Base-by-base conservation (phyloP, 257 asterid species). In the Solanum stenotomum region DNA sequence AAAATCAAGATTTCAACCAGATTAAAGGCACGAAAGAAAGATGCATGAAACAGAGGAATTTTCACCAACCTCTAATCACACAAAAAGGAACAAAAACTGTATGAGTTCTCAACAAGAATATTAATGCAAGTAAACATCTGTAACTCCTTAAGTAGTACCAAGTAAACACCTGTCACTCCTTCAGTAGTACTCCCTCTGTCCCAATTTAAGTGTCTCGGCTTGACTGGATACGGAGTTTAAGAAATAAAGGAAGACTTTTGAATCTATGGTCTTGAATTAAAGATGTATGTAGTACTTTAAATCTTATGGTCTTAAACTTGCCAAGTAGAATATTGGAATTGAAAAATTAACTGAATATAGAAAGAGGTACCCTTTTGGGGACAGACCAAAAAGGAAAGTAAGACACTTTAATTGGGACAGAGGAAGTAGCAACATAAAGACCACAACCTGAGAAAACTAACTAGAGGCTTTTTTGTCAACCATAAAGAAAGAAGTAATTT, bases 1-100 rank as follows among this genome's bases (percentile, higher is more conserved):
- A 86, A 76, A 87, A 87, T 68, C 63, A 86, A 37, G 61, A 56
- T 65, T 34, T 49, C 83, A 90, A 90, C 89, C 81, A 78, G 59
- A 63, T 20, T 27, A 37, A 75, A 68, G 20, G 44, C n/a, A 77
- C 44, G 37, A 87, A 77, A 87, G 10, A 81, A 29, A 9, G 65
- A 25, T 44, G 9, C 27, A 81, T 11, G 7, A 81, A 61, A 81
- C 85, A 29, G 42, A 81, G 68, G 68, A 44, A 16, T 27, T 44
- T 46, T 46, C 84, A 46, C 44, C 72, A 85, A 33, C 29, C 82
- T 76, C 76, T 56, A 27, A 65, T 87, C 84, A 76, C 44, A 35
- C 20, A 33, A 88, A 29, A 33, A 27, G 76, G 79, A 68, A 67
- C 13, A 63, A 31, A 86, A 20, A 20, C 20, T 56, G 78, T 31